A percentile compares a stretch with the other conserved stretches of the same genome.
Conservation (phyloP, 108 stramenopile species). For the Tribonema minus region DNA sequence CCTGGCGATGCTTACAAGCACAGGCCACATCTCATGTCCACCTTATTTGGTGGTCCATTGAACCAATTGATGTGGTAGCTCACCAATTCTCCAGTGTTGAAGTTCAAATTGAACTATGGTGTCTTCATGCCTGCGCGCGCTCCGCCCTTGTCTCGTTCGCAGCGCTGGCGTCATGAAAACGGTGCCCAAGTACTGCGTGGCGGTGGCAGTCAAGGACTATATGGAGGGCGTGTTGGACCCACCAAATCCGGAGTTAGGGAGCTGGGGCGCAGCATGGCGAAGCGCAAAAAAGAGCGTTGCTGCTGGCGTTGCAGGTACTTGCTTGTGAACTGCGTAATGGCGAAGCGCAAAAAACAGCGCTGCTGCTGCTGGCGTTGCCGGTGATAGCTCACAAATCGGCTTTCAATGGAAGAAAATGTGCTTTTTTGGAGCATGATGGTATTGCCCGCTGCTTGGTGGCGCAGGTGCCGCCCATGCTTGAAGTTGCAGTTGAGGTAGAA, state of each 20-base stretch:
- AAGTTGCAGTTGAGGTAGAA: too few relatives aligned
- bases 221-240: constrained; percentile 34
- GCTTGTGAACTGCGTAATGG: constrained; percentile 4
- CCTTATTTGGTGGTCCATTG: too few relatives aligned
- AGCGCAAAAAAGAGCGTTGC: constrained; percentile 77
- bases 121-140: not conserved
- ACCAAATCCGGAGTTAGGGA: not conserved
- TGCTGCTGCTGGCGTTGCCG: constrained; percentile 81
- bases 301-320: constrained; percentile 76
- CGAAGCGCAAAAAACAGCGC: constrained; percentile 80
- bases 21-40: too few relatives aligned
- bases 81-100: not conserved
- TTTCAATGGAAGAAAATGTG: too few relatives aligned
- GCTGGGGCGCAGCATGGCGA: constrained; percentile 44
- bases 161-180: constrained; percentile 88
- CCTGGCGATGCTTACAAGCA: too few relatives aligned
- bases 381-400: not conserved
- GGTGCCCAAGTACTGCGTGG: constrained; percentile 94
- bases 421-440: too few relatives aligned
- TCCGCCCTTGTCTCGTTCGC: not conserved
- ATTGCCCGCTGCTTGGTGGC: too few relatives aligned
- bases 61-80: not conserved
- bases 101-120: not conserved
- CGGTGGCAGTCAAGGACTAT: constrained; percentile 77
- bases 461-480: too few relatives aligned